Conservation (phyloP, 768 basidiomycete genomes). For the Chalciporus pseudorubinellus region DNA sequence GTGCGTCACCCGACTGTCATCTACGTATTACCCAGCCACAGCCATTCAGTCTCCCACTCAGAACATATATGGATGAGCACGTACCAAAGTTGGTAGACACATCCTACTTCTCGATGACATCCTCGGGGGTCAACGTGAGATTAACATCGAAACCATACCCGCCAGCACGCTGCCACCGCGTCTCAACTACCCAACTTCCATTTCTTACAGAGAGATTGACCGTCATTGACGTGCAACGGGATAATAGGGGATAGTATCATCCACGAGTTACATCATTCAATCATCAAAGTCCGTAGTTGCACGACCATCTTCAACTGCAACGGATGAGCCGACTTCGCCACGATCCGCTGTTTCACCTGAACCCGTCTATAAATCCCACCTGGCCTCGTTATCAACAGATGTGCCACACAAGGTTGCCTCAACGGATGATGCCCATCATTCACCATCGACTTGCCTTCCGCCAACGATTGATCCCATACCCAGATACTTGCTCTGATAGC, state of each 20-base stretch:
- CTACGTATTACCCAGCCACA: conserved; percentile 43
- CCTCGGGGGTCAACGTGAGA: conserved; percentile 74
- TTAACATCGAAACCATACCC: conserved; percentile 87
- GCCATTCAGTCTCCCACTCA: conserved; percentile 2
- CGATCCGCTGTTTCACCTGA: conserved; percentile 18
- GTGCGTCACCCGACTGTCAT: conserved; percentile 79
- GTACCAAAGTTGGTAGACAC: conserved; percentile 81
- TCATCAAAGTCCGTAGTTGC: too few species aligned
- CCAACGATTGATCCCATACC: conserved; percentile 22
- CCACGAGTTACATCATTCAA: too few species aligned
- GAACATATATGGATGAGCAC: conserved; percentile 23
- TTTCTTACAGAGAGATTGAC: too few species aligned
- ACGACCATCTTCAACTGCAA: conserved; percentile 16
- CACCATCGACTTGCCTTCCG: conserved; percentile 3
- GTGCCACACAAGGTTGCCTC: conserved; percentile 20
- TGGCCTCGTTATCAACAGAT: conserved; percentile 13
- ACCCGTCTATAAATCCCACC: conserved; percentile 19
- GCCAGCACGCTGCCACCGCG: conserved; percentile 88
- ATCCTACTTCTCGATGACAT: conserved; percentile 75
- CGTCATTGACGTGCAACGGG: too few species aligned
- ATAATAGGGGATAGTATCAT: too few species aligned
- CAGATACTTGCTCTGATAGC: conserved; percentile 16
- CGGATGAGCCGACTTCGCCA: conserved; percentile 11
- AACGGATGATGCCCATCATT: conserved; percentile 15
- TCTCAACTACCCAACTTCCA: conserved; percentile 92